A percentile compares a stretch with the other conserved stretches of the same genome.
These are phyloP conservation scores for Hydrangea macrophylla DNA, from an alignment of 148 eudicot species.

Conservation along the genomic window DNA sequence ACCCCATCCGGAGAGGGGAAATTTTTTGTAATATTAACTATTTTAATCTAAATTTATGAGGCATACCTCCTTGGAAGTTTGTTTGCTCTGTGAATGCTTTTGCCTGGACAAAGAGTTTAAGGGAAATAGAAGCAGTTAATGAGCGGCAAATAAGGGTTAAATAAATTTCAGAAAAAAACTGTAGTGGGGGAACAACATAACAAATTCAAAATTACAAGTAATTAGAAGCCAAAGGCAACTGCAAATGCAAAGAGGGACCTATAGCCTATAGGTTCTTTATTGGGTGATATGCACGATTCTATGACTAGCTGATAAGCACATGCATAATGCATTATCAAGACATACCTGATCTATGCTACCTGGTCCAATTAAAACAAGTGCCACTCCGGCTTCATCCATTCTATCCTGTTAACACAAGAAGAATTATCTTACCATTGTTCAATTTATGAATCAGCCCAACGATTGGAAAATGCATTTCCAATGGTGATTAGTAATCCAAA, in stretches of 20 bases:
- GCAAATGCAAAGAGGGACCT: too few species aligned
- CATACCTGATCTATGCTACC: conserved; percentile 89
- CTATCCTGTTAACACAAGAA: conserved; percentile 44
- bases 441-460: background rate
- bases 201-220: background rate
- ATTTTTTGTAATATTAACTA: background rate
- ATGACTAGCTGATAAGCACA: conserved; percentile 1
- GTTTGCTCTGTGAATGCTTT: conserved; percentile 76
- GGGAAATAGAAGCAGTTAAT: background rate
- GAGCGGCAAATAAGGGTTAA: background rate
- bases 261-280: too few species aligned
- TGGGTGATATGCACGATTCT: background rate
- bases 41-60: background rate
- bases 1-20: background rate
- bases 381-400: conserved; percentile 89
- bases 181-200: background rate
- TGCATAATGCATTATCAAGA: background rate
- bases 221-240: background rate
- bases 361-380: conserved; percentile 91
- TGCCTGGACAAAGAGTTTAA: conserved; percentile 41
- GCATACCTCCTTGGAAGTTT: conserved; percentile 81
- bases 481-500: background rate
- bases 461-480: background rate
- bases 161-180: background rate
- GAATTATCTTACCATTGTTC: background rate